A percentile compares a stretch with the other conserved stretches of the same genome.
These are phyloP conservation scores for Exophiala sideris DNA, from an alignment of 2,329 filamentous ascomycete species.

Conservation along the genomic window DNA sequence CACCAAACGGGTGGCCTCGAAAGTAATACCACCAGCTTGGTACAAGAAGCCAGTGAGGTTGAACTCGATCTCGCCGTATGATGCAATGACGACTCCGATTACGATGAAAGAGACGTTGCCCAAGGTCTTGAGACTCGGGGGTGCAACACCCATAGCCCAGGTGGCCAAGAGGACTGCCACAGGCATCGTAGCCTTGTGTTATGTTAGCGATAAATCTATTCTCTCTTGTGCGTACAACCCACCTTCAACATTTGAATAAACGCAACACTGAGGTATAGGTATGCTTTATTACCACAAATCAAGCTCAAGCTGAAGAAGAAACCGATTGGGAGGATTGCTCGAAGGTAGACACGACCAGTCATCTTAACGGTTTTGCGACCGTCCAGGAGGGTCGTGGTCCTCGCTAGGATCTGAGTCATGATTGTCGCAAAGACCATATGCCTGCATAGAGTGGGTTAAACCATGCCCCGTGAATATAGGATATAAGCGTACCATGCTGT, in stretches of 20 bases:
- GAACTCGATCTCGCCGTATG: constrained; percentile 93
- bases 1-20: constrained; percentile 76
- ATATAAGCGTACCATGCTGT: constrained; percentile 65
- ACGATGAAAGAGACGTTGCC: constrained; percentile 94
- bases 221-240: constrained; percentile 40
- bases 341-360: constrained; percentile 88
- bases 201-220: constrained; percentile 25
- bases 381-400: constrained; percentile 85
- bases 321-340: constrained; percentile 91
- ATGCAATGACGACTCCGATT: constrained; percentile 89
- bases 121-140: constrained; percentile 80
- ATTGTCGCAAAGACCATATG: constrained; percentile 89
- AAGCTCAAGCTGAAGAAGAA: constrained; percentile 93
- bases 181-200: constrained; percentile 76
- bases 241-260: constrained; percentile 99
- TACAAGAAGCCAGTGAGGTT: constrained; percentile 55
- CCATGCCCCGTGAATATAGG: background rate
- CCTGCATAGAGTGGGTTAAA: constrained; percentile 31
- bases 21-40: constrained; percentile 72
- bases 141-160: constrained; percentile 80
- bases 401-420: constrained; percentile 90
- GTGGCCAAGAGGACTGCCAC: constrained; percentile 87
- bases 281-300: constrained; percentile 94
- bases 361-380: constrained; percentile 95
- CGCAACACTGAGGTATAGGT: constrained; percentile 89